Conservation (phyloP, 2,329 filamentous ascomycete species). For the Colletotrichum siamense region DNA sequence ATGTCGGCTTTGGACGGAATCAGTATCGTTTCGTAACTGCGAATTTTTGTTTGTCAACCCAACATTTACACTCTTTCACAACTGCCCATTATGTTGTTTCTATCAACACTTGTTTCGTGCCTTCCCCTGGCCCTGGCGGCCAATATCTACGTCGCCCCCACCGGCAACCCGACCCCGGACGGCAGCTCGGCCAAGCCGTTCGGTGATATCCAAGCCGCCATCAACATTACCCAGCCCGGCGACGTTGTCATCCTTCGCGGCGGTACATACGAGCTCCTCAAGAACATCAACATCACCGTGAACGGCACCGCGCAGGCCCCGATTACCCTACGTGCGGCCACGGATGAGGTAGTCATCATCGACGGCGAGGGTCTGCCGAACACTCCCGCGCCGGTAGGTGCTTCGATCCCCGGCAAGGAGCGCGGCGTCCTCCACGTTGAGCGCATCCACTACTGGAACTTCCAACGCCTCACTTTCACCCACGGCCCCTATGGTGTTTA, state of each 20-base stretch:
- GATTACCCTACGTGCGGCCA: constrained; percentile 47
- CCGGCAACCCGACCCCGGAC: constrained; percentile 39
- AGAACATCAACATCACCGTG: constrained; percentile 52
- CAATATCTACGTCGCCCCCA: constrained; percentile 51
- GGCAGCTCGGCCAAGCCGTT: constrained; percentile 46
- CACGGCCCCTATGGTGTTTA: constrained; percentile 42
- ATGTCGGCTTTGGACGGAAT: fast-evolving
- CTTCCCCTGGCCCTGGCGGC: constrained; percentile 26
- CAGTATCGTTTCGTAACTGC: neutral
- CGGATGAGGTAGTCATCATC: constrained; percentile 47
- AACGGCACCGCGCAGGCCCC: constrained; percentile 44
- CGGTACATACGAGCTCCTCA: constrained; percentile 44
- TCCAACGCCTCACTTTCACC: constrained; percentile 41
- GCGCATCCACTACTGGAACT: constrained; percentile 32
- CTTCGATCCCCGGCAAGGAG: constrained; percentile 41
- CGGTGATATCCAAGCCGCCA: constrained; percentile 50
- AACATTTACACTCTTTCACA: constrained; percentile 10
- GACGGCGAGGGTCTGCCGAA: constrained; percentile 46
- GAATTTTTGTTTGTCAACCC: neutral
- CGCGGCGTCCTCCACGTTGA: constrained; percentile 54
- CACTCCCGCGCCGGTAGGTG: constrained; percentile 46
- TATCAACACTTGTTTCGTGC: neutral
- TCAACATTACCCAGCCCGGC: constrained; percentile 48
- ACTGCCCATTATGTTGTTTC: neutral
- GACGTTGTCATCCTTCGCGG: constrained; percentile 41